Conservation (phyloP, 305 asterid species). For the Fraxinus sp. region DNA sequence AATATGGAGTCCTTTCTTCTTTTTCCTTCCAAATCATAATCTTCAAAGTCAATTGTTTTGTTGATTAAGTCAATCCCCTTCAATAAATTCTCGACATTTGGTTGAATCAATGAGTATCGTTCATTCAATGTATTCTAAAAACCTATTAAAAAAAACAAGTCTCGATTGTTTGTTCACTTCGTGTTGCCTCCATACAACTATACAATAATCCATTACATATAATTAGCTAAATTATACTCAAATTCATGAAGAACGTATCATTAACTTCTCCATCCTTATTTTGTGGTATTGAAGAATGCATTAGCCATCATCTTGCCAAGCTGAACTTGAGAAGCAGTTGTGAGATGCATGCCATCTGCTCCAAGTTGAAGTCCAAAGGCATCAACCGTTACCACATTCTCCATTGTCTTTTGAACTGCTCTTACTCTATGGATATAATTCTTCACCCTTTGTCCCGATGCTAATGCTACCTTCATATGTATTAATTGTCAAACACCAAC, state of each 20-base stretch:
- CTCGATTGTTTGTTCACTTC: background rate
- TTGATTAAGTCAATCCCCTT: background rate
- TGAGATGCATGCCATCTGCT: constrained; percentile 34
- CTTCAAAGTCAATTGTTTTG: background rate
- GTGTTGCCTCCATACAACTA: background rate
- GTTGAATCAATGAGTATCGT: background rate
- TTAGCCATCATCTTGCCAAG: constrained; percentile 35
- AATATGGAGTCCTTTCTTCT: background rate
- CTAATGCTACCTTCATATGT: constrained; percentile 24
- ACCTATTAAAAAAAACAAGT: background rate
- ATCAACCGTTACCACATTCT: constrained; percentile 18
- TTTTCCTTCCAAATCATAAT: background rate
- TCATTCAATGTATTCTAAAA: background rate
- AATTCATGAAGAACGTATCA: background rate
- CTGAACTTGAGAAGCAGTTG: constrained; percentile 26
- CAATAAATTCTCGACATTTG: background rate
- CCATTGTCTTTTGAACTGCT: constrained; percentile 23
- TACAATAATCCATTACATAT: background rate
- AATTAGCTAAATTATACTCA: background rate
- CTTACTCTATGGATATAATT: constrained; percentile 14
- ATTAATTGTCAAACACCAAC: background rate
- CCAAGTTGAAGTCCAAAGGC: constrained; percentile 27
- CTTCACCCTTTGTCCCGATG: constrained; percentile 20
- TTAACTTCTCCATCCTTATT: background rate
- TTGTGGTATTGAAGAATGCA: constrained; percentile 20